Base-by-base conservation (phyloP, 169 alveolate genomes). In the Plasmodium knowlesi region DNA sequence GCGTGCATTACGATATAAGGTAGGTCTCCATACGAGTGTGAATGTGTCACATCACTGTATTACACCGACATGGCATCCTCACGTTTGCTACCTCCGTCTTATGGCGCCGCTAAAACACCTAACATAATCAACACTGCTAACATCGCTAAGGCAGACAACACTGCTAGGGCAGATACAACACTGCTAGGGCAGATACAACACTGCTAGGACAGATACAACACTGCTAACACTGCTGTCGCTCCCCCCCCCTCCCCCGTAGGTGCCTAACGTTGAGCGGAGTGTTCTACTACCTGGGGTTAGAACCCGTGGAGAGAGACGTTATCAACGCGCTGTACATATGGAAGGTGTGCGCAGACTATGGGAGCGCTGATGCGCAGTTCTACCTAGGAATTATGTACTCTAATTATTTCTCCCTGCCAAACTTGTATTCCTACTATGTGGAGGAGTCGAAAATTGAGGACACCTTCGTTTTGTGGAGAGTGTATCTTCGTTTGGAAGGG, bases 1-100 rank as follows among this genome's bases (percentile, higher is more conserved):
- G 94, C 71, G 94, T 88, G 41, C 89, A 88, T 9, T 88, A 88
- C 70, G 94, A 88, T 43, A 37, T 88, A 88, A 88, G 94, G 94
- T 88, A 72, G 71, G 53, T 3, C 76, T 32, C 5, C 3, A n/a
- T n/a, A n/a, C 34, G 76, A 0, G n/a, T n/a, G 5, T 8, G 1
- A 8, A 19, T 5, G 16, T 1, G n/a, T 3, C 41, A 2, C 5
- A 10, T 4, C n/a, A 43, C n/a, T 5, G 54, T 10, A 4, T 43
- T 43, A 43, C 54, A 0, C 54, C 5, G 0, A 10, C 3, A n/a
- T 43, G n/a, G 4, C n/a, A 43, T 0, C 10, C 5, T n/a, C 4
- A 12, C n/a, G 54, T 43, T n/a, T 2, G 54, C 54, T 43, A 43
- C 9, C 5, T 5, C 14, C 54, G 54, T 43, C 54, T 43, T 0